Conservation (phyloP, 2,329 filamentous ascomycete species). For the Arthrobotrys pseudoclavata region DNA sequence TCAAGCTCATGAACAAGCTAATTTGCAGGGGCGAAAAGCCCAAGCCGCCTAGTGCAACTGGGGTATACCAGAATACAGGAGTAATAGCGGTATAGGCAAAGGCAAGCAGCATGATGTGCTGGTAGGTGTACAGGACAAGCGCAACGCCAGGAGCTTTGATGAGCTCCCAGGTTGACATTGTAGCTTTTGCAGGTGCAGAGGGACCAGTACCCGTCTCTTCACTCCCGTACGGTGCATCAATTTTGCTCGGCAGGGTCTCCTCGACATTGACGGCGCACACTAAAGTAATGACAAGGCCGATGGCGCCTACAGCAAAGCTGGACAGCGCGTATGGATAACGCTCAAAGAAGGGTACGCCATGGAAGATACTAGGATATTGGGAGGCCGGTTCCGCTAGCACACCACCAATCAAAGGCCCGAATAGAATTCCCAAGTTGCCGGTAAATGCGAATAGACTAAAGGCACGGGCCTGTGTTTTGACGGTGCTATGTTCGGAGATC, state of each 20-base stretch:
- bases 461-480: constrained; percentile 77
- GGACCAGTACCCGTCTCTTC: constrained; percentile 59
- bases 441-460: constrained; percentile 84
- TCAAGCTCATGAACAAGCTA: constrained; percentile 75
- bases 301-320: constrained; percentile 71
- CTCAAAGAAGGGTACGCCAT: constrained; percentile 72
- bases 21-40: constrained; percentile 75
- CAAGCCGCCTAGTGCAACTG: constrained; percentile 74
- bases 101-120: constrained; percentile 77
- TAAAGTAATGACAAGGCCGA: constrained; percentile 72
- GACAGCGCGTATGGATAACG: constrained; percentile 77
- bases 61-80: constrained; percentile 78
- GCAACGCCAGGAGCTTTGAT: constrained; percentile 75
- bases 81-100: constrained; percentile 79
- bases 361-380: constrained; percentile 75
- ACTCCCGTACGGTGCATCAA: neutral
- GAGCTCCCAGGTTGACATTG: constrained; percentile 71
- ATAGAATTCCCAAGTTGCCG: constrained; percentile 79
- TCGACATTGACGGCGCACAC: constrained; percentile 73
- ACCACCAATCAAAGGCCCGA: constrained; percentile 79
- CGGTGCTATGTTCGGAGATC: constrained; percentile 79
- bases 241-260: constrained; percentile 69
- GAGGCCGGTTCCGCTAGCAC: constrained; percentile 76
- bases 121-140: constrained; percentile 76
- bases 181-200: constrained; percentile 53